Evolutionary conservation across 192 early-diverging fungal genomes (phyloP), one percentile per base, ranked within the genome.

Genomic region (Coemansia furcata): DNA sequence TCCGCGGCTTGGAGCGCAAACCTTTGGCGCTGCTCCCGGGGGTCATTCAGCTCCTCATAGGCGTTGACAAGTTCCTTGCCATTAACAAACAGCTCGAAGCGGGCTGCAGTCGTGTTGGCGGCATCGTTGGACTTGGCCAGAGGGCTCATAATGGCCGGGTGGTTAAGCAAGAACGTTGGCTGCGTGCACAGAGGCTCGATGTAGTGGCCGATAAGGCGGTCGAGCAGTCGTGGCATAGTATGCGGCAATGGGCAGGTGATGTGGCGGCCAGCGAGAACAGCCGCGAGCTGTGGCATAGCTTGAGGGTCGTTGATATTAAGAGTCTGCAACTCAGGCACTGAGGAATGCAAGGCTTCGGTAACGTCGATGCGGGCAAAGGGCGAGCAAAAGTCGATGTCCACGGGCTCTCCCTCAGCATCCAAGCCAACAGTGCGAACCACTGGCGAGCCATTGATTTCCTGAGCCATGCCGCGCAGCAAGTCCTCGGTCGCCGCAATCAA

Each of bases 1-100:
- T 95, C 91, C 35, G 62, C 58, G 33, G 85, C 78, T 62, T 93
- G 91, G 39, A 86, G 77, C 10, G 69, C 67, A 65, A 93, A 93
- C 37, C 88, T 81, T 11, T 72, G 69, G 4, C 86, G 85, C 63
- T 95, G 94, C 50, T 93, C 88, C 12, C 76, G 49, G 6, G 94
- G 94, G 62, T 95, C 91, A 65, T 96, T 96, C 71, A 96, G 85
- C 71, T 96, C 94, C 71, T 88, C 90, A 68, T 96, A 96, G 0
- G 92, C 91, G 68, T 96, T 96, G 32, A 91, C 87, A 42, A 93
- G 77, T 69, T 96, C 94, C 46, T 88, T 88, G 37, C 83, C 83
- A 3, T 78, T 86, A 49, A 93, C 86, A 85, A 93, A 93, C 35
- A 94, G 78, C 74, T 96, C 94, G 62, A 94, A 93, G 14, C 94